A percentile compares a stretch with the other conserved stretches of the same genome.
Conservation (phyloP, 345 rosid species). For the Dimocarpus longan region DNA sequence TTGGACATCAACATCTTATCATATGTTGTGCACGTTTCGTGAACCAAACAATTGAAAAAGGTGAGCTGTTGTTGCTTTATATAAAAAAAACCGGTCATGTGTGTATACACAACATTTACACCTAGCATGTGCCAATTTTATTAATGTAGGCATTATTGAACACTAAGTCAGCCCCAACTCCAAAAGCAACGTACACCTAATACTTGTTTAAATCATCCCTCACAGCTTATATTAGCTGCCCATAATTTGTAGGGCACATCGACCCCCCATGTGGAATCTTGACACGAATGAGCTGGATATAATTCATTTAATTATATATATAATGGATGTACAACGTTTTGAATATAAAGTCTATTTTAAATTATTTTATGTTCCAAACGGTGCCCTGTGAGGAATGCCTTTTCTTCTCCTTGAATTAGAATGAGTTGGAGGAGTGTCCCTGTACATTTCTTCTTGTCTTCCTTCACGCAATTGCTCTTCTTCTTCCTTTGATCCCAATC, state of each 20-base stretch:
- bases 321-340: not conserved
- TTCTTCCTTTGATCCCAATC: slow-evolving; percentile 34
- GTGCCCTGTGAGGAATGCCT: slow-evolving; percentile 51
- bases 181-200: slow-evolving; percentile 24
- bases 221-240: slow-evolving; percentile 5
- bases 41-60: slow-evolving; percentile 16
- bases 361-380: slow-evolving; percentile 31
- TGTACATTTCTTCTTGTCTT: slow-evolving; percentile 30
- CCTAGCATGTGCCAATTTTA: slow-evolving; percentile 22
- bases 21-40: slow-evolving; percentile 2
- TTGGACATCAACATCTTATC: not conserved
- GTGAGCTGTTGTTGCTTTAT: slow-evolving; percentile 31
- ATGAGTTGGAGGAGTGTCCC: slow-evolving; percentile 26
- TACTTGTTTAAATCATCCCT: slow-evolving; percentile 12
- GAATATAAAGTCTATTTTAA: not conserved
- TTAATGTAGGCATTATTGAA: slow-evolving; percentile 30
- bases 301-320: not conserved
- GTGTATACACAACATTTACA: slow-evolving; percentile 23
- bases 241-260: slow-evolving; percentile 1
- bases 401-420: slow-evolving; percentile 45
- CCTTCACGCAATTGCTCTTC: slow-evolving; percentile 37
- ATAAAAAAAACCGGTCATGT: slow-evolving; percentile 28
- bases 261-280: slow-evolving; percentile 19
- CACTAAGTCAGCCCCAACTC: slow-evolving; percentile 10
- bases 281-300: slow-evolving; percentile 31